Evolutionary conservation across 2,329 filamentous ascomycete species (phyloP).

Genomic region (Ascochyta koolunga): DNA sequence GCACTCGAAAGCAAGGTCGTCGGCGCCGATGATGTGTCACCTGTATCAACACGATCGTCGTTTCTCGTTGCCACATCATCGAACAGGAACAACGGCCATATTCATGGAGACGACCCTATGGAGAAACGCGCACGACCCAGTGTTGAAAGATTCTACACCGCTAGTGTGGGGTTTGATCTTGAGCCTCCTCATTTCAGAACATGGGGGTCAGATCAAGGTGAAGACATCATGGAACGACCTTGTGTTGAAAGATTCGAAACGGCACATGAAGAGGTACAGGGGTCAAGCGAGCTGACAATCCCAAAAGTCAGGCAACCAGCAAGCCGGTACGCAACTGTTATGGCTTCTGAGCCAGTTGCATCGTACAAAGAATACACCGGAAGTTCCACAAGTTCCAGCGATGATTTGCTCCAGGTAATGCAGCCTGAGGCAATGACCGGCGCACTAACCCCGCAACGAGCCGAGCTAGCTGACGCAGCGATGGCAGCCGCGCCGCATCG

Average conservation of each 20-base stretch:
- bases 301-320: constrained; percentile 14
- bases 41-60: constrained; percentile 25
- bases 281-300: constrained; percentile 20
- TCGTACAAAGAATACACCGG: constrained; percentile 14
- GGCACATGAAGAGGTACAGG: constrained; percentile 10
- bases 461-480: constrained; percentile 7
- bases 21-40: constrained; percentile 34
- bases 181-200: background rate
- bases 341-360: constrained; percentile 11
- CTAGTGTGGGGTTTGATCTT: background rate
- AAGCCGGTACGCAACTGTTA: constrained; percentile 7
- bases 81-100: background rate
- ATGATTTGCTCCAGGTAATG: constrained; percentile 3
- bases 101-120: background rate
- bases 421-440: constrained; percentile 11
- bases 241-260: constrained; percentile 19
- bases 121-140: background rate
- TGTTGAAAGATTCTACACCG: constrained; percentile 6
- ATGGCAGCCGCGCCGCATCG: constrained; percentile 12
- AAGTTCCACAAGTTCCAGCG: constrained; percentile 8
- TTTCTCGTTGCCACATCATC: background rate
- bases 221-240: constrained; percentile 16
- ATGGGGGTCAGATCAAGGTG: constrained; percentile 9
- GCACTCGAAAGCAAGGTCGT: constrained; percentile 30
- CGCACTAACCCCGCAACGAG: constrained; percentile 10